These are phyloP conservation scores for Tylopilus plumbeoviolaceoides DNA, from an alignment of 768 basidiomycete genomes.

Conservation along the genomic window DNA sequence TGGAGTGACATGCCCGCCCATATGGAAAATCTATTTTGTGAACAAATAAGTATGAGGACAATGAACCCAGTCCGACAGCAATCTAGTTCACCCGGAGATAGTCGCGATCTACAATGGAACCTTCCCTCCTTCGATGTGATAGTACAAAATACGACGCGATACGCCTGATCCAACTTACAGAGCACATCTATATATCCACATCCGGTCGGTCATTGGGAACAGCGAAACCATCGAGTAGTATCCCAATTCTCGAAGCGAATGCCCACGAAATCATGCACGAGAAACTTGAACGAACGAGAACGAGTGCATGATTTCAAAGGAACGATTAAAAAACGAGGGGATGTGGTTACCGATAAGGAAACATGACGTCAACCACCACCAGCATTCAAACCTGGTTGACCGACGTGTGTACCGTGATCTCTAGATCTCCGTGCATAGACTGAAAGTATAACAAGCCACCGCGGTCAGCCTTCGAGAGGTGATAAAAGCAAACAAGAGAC, in stretches of 20 bases:
- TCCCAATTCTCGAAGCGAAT: not conserved
- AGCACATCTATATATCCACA: not conserved
- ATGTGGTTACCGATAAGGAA: not conserved
- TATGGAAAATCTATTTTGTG: too few species aligned
- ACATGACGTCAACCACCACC: not conserved
- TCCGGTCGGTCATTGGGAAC: not conserved
- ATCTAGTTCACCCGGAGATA: too few species aligned
- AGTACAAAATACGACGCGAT: not conserved
- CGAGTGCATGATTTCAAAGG: not conserved
- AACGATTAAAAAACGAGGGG: not conserved
- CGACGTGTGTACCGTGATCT: constrained; percentile 9
- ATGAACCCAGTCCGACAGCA: too few species aligned
- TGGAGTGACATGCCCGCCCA: too few species aligned
- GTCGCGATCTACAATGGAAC: too few species aligned
- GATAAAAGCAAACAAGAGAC: not conserved
- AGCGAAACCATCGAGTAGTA: not conserved
- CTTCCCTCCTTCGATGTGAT: not conserved
- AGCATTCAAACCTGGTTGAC: not conserved
- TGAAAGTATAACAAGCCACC: not conserved
- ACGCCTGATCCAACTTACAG: not conserved
- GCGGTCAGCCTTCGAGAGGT: not conserved
- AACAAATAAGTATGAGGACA: too few species aligned
- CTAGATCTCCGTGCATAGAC: constrained; percentile 4
- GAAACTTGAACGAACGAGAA: too few species aligned
- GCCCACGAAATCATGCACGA: not conserved